Evolutionary conservation across 2,329 filamentous ascomycete genomes (phyloP), one percentile per base, ranked within the genome.

Genomic region (Xylaria digitata): DNA sequence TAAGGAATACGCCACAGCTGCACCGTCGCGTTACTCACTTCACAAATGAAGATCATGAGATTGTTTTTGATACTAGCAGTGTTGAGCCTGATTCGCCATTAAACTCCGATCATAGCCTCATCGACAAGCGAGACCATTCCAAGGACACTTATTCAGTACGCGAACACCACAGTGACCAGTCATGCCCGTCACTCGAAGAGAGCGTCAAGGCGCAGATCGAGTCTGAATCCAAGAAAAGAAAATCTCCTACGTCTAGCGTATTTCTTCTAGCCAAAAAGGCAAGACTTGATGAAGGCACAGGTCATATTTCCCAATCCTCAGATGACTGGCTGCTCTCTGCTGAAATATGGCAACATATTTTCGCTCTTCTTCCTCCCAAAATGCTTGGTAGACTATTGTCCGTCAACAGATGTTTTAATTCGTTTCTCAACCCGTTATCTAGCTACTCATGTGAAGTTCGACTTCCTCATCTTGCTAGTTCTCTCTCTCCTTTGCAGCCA

Each of bases 261-360:
- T 54, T 37, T 50, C 19, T 61, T 6, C 32, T 46, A 21, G n/a
- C 32, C 23, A 75, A 76, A 55, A 76, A 72, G 66, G 63, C 66
- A 40, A 76, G 69, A 60, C 19, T 71, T 55, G 63, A 68, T 57
- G 58, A 70, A 21, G 34, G 32, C 40, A 37, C 23, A 46, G 32
- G n/a, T 23, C 53, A 21, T 37, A 26, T 37, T 21, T 19, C 46
- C 19, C 63, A 63, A 43, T 21, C 46, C 21, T 67, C 69, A 54
- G 69, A 70, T 42, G 70, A 54, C 56, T 72, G 69, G 63, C 58
- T 66, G 21, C 65, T 76, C 63, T 86, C 89, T 75, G 81, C 83
- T 72, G 86, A 89, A 79, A 80, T 92, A 74, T 92, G 90, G 90
- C 90, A 92, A 75, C 84, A 86, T 75, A 82, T 92, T 74, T 92